Conservation (phyloP, 768 basidiomycete genomes). For the Pisolithus microcarpus region DNA sequence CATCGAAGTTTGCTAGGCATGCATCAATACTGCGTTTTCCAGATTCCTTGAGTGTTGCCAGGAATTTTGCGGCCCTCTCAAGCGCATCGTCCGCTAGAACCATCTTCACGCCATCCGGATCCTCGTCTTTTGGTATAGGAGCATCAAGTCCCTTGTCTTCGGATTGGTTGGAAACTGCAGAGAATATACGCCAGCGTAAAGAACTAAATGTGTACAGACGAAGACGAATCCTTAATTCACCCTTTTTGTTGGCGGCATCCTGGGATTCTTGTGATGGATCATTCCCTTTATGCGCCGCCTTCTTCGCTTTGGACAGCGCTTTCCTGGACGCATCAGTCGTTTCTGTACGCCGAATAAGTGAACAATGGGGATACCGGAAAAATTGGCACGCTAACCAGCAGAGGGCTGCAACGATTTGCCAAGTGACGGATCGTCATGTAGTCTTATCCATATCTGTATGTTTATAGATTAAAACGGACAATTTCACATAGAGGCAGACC, state of each 20-base stretch:
- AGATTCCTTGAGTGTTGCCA: slow-evolving; percentile 54
- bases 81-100: slow-evolving; percentile 57
- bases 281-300: slow-evolving; percentile 54
- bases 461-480: slow-evolving; percentile 8
- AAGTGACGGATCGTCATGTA: slow-evolving; percentile 67
- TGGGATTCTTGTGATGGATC: slow-evolving; percentile 38
- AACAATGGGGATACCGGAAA: slow-evolving; percentile 29
- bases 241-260: slow-evolving; percentile 47
- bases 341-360: slow-evolving; percentile 9
- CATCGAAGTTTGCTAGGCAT: slow-evolving; percentile 74
- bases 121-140: slow-evolving; percentile 59
- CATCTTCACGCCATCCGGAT: slow-evolving; percentile 74
- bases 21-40: slow-evolving; percentile 51
- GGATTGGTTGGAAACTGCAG: slow-evolving; percentile 17
- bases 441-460: slow-evolving; percentile 61
- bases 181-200: slow-evolving; percentile 7
- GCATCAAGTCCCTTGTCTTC: slow-evolving; percentile 71
- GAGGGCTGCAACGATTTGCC: slow-evolving; percentile 31
- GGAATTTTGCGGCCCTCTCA: slow-evolving; percentile 65
- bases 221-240: slow-evolving; percentile 31
- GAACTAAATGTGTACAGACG: slow-evolving; percentile 3
- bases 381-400: slow-evolving; percentile 24
- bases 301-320: slow-evolving; percentile 83
- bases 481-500: slow-evolving; percentile 10
- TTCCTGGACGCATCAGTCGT: slow-evolving; percentile 50